Percentiles rank a stretch among this genome's conserved stretches.
phyloP scores from a whole-genome alignment of 306 rosid genomes.

The Pyrus communis region DNA sequence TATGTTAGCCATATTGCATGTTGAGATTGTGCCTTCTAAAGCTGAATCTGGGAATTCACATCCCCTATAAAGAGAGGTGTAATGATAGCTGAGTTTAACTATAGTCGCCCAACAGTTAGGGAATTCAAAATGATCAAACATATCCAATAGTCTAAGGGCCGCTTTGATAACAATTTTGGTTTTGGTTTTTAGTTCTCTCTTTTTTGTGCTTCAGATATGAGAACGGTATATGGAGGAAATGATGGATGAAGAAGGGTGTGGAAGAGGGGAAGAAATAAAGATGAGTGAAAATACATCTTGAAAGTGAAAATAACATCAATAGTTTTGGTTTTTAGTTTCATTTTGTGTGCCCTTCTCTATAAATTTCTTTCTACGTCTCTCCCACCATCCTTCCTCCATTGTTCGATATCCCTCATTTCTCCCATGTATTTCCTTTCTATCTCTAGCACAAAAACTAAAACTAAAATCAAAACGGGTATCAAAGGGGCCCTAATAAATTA shows the following conservation, averaged over 20 bases:
- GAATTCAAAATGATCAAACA: not conserved
- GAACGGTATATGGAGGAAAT: too few relatives aligned
- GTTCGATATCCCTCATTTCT: not conserved
- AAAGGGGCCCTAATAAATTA: not conserved
- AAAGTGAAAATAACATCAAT: not conserved
- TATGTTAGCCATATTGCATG: not conserved
- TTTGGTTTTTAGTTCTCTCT: too few relatives aligned
- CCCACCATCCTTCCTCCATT: not conserved
- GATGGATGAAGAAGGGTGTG: not conserved
- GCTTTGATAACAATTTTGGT: not conserved
- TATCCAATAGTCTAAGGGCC: not conserved
- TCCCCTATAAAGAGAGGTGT: not conserved
- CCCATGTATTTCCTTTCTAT: not conserved
- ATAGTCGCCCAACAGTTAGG: not conserved
- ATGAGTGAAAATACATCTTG: not conserved
- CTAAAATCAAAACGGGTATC: not conserved
- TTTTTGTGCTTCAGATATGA: too few relatives aligned
- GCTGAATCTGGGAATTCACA: not conserved
- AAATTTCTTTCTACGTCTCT: not conserved
- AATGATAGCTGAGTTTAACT: not conserved
- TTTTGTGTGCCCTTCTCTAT: not conserved
- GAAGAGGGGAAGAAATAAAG: not conserved
- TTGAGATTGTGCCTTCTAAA: conserved; percentile 9
- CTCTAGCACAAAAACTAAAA: not conserved
- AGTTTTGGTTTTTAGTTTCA: not conserved